Evolutionary conservation across 306 rosid species (phyloP), one percentile per base, ranked within the genome.

Genomic region (Cicer bijugum): DNA sequence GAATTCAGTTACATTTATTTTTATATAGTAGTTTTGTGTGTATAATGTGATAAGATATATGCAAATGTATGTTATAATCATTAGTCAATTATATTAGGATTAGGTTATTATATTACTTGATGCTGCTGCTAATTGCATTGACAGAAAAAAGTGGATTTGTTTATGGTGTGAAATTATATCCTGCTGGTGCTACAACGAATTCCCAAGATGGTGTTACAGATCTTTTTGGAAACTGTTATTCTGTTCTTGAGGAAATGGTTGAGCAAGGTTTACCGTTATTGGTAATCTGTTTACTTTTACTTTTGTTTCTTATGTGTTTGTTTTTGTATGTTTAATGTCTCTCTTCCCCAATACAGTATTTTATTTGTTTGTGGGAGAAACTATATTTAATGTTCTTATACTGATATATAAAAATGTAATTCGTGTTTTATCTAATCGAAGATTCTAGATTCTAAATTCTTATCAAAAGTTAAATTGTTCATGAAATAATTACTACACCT

Each of bases 131-230:
- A 57, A 57, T 75, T 80, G 47, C 15, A 9, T 67, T 81, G 63
- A 62, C 84, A 93, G 97, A 82, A 84, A 83, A 55, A 85, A 93
- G 96, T 84, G 93, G 93, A 69, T 74, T 75, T 69, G 84, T 91
- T 52, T 88, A 63, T 85, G 96, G 89, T 77, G 93, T 93, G 74
- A 93, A 93, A 82, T 75, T 93, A 84, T 93, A 93, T 78, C 98
- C 97, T 78, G 97, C 96, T 75, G 98, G 96, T 77, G 96, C 98
- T 9, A 93, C 98, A 2, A 93, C 98, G 47, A 91, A 93, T 74
- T 91, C 97, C 79, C 97, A 91, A 82, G 92, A 93, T 83, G 98
- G 98, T 43, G 97, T 93, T 37, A 91, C 93, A 9, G 92, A 91
- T 89, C 86, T 89, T 50, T 86, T 89, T 46, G 91, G 96, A 39